Conservation (phyloP, 2,329 filamentous ascomycete genomes). For the Hawksworthiomyces lignivorus region DNA sequence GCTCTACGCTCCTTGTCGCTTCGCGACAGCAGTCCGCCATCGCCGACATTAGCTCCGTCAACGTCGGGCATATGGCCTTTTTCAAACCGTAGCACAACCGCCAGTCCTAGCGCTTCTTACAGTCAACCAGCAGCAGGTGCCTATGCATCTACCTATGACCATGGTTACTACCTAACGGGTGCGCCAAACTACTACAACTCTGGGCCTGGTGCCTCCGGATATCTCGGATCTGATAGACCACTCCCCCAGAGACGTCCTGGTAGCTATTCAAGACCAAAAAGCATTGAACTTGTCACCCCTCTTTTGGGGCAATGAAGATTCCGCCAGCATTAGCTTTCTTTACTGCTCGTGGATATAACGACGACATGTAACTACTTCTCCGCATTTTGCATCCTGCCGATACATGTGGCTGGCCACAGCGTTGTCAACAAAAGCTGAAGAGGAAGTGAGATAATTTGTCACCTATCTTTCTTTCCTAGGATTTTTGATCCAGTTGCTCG, state of each 20-base stretch:
- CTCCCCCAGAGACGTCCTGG: conserved; percentile 48
- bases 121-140: conserved; percentile 31
- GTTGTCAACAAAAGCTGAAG: too few species aligned
- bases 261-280: conserved; percentile 49
- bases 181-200: conserved; percentile 33
- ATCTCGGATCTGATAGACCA: conserved; percentile 42
- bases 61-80: conserved; percentile 46
- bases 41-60: conserved; percentile 32
- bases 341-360: too few species aligned
- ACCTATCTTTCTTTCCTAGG: too few species aligned
- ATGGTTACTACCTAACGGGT: conserved; percentile 30
- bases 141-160: conserved; percentile 48
- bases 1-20: conserved; percentile 48
- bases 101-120: conserved; percentile 47
- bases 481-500: too few species aligned
- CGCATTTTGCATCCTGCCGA: too few species aligned
- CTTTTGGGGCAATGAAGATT: conserved; percentile 45
- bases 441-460: too few species aligned
- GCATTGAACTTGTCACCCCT: conserved; percentile 57
- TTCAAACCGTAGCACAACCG: conserved; percentile 38
- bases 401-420: too few species aligned
- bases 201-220: conserved; percentile 19
- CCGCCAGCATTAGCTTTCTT: too few species aligned
- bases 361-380: too few species aligned
- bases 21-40: conserved; percentile 48